These are phyloP conservation scores for Chloranthus sessilifolius DNA, from an alignment of 164 flowering plant species.

Conservation along the genomic window DNA sequence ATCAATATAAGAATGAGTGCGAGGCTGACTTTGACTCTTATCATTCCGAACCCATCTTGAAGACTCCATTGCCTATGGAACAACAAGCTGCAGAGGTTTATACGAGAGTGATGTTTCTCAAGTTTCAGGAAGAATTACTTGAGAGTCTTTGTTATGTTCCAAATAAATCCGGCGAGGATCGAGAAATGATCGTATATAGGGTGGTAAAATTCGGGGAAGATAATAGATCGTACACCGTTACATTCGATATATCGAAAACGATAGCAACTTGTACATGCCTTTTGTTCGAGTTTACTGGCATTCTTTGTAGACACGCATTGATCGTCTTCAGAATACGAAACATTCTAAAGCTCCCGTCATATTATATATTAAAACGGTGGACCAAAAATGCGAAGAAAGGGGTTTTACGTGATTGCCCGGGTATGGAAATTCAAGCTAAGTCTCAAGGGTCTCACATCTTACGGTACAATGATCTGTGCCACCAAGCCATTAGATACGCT, in stretches of 20 bases:
- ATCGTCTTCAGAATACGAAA: slow-evolving; percentile 2
- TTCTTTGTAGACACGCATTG: slow-evolving; percentile 12
- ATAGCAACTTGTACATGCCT: slow-evolving; percentile 7
- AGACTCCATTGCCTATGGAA: slow-evolving; percentile 12
- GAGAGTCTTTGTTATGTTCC: slow-evolving; percentile 8
- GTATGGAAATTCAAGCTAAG: slow-evolving; percentile 18
- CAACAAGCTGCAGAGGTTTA: slow-evolving; percentile 13
- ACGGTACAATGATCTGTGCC: slow-evolving; percentile 39
- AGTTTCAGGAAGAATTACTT: slow-evolving; percentile 11
- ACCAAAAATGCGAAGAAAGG: slow-evolving; percentile 43
- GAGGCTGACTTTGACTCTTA: neutral
- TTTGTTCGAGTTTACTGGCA: slow-evolving; percentile 11
- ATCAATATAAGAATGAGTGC: slow-evolving; percentile 11
- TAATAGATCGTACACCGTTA: slow-evolving; percentile 1
- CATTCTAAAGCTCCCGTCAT: slow-evolving; percentile 13
- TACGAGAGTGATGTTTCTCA: slow-evolving; percentile 7
- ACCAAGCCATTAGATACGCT: slow-evolving; percentile 41
- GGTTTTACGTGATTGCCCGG: slow-evolving; percentile 19
- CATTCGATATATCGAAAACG: neutral
- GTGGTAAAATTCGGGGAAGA: slow-evolving; percentile 12
- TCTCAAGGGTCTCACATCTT: slow-evolving; percentile 22
- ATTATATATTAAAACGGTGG: slow-evolving; percentile 41
- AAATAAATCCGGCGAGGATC: slow-evolving; percentile 5
- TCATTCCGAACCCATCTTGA: slow-evolving; percentile 4
- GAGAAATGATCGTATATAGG: slow-evolving; percentile 1